Evolutionary conservation across 805 yeast genomes (phyloP), one percentile per base, ranked within the genome.

Genomic region (Zygoascus flipseniorum): DNA sequence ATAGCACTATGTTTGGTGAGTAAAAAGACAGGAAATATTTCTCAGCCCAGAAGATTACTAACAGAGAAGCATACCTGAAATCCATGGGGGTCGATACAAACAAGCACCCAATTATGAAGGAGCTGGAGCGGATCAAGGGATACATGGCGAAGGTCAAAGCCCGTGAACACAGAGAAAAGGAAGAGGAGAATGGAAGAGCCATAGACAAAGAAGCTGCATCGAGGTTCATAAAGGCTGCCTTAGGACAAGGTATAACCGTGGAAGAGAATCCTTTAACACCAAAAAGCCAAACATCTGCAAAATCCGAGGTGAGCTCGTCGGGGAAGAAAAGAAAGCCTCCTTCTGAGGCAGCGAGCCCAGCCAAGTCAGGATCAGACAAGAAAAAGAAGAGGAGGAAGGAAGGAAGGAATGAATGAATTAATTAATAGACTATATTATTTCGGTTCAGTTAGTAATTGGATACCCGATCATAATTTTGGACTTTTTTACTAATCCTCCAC

Each of bases 41-140:
- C 43, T 8, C 43, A 10, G 16, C 9, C 47, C n/a, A 5, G 20
- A 8, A 26, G 35, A 11, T 3, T 14, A n/a, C 23, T 18, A 19
- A 23, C 35, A 18, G 16, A 13, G 42, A 41, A 54, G 58, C 59
- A 37, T 60, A 81, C 60, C 65, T 85, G 54, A 82, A 85, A 58
- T 62, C 81, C 0, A 69, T 69, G 14, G 92, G 92, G 1, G 66
- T 74, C 14, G 79, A 82, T 54, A 77, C 83, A 1, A 74, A 73
- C 10, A 65, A 68, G 6, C 88, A 85, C 59, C 82, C 84, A 1
- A 66, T 89, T 19, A 80, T 83, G 82, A 70, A 70, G 31, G 95
- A 86, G 62, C 70, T 87, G 51, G 74, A 72, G 8, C 72, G 89
- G 56, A 83, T 86, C 43, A 85, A 84, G 64, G 62, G 73, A n/a